A percentile compares a stretch with the other conserved stretches of the same genome.
Evolutionary conservation across 306 rosid species (phyloP).

Genomic region (Cicer bijugum): DNA sequence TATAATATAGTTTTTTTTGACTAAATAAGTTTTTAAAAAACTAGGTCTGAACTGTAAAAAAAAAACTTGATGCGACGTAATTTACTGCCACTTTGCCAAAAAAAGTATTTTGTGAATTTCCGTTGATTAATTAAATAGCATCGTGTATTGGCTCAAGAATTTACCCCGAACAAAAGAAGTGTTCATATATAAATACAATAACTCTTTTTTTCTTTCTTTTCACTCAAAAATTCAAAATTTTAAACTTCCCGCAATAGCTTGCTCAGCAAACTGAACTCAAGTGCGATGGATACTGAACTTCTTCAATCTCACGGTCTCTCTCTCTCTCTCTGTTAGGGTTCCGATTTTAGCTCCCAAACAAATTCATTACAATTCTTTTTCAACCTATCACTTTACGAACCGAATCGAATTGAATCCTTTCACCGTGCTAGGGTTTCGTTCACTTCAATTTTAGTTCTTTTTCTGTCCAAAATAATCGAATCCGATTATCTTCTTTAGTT

Average conservation of each 20-base stretch:
- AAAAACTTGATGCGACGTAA: no score
- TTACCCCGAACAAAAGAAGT: not conserved
- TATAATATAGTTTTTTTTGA: no score
- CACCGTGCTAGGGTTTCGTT: slow-evolving; percentile 43
- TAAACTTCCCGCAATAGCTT: slow-evolving; percentile 46
- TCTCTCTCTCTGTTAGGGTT: slow-evolving; percentile 44
- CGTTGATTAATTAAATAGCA: no score
- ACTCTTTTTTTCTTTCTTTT: not conserved
- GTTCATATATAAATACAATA: not conserved
- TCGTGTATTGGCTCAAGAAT: not conserved
- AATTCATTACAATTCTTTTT: not conserved
- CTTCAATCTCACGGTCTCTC: slow-evolving; percentile 45
- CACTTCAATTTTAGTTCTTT: not conserved
- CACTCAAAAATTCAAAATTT: slow-evolving; percentile 1
- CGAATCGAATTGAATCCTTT: slow-evolving; percentile 10
- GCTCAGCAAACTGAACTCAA: slow-evolving; percentile 13
- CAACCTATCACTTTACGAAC: not conserved
- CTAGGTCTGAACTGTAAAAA: no score
- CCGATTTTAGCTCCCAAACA: not conserved
- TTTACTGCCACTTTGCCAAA: no score
- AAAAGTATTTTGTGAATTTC: no score
- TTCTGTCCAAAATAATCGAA: not conserved
- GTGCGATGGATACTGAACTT: slow-evolving; percentile 39
- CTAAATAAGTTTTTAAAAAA: no score
- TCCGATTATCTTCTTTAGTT: slow-evolving; percentile 7